Evolutionary conservation across 768 basidiomycete species (phyloP).

Genomic region (Mycena maculata): DNA sequence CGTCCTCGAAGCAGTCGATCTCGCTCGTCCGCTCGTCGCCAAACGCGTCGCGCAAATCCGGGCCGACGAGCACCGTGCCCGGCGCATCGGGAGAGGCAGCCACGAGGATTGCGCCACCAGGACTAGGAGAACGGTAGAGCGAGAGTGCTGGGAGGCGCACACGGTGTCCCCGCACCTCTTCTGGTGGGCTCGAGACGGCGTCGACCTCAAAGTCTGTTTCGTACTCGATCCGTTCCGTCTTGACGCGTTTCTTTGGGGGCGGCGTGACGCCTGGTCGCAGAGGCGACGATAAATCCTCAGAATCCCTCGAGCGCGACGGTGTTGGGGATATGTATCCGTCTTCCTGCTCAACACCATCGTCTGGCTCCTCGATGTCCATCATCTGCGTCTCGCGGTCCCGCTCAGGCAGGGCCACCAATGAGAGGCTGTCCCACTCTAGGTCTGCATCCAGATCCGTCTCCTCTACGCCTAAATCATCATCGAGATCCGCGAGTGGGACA

Average conservation of each 20-base stretch:
- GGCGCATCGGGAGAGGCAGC: slow-evolving; percentile 24
- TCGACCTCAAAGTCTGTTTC: slow-evolving; percentile 66
- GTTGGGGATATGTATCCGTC: slow-evolving; percentile 87
- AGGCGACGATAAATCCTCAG: slow-evolving; percentile 78
- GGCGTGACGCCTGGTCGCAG: slow-evolving; percentile 43
- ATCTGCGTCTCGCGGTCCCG: slow-evolving; percentile 52
- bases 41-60: slow-evolving; percentile 60
- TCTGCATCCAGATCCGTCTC: slow-evolving; percentile 31
- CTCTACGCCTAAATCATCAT: slow-evolving; percentile 28
- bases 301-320: slow-evolving; percentile 64
- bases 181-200: slow-evolving; percentile 60
- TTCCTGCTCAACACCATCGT: slow-evolving; percentile 73
- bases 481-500: slow-evolving; percentile 20
- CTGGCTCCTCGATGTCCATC: slow-evolving; percentile 52
- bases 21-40: slow-evolving; percentile 58
- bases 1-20: slow-evolving; percentile 53
- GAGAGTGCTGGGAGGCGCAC: slow-evolving; percentile 32
- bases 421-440: slow-evolving; percentile 35
- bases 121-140: slow-evolving; percentile 19
- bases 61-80: slow-evolving; percentile 40
- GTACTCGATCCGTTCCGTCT: slow-evolving; percentile 27
- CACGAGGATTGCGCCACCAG: slow-evolving; percentile 16
- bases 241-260: slow-evolving; percentile 31
- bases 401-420: slow-evolving; percentile 48
- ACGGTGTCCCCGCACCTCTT: not conserved